Percentiles rank a stretch among this genome's conserved stretches.
These are phyloP conservation scores for Cladosporium cucumerinum DNA, from an alignment of 2,329 filamentous ascomycete species.

Conservation along the genomic window DNA sequence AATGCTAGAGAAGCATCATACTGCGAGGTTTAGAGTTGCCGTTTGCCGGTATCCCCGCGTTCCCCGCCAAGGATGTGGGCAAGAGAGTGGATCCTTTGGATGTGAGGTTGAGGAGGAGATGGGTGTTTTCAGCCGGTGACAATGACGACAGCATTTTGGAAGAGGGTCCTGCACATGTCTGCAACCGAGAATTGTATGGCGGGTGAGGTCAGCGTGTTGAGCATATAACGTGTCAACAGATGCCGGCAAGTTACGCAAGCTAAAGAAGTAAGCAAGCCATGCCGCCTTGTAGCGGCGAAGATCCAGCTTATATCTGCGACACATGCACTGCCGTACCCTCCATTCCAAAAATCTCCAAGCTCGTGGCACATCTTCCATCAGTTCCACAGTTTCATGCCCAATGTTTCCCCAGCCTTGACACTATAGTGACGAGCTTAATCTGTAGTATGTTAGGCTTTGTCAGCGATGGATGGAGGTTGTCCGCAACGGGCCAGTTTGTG, in stretches of 20 bases:
- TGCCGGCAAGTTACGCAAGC: background rate
- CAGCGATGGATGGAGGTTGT: background rate
- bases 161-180: background rate
- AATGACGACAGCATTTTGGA: background rate
- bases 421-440: background rate
- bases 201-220: background rate
- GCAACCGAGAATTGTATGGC: background rate
- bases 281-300: background rate
- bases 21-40: background rate
- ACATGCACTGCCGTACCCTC: background rate
- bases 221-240: background rate
- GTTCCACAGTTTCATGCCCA: background rate
- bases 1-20: constrained; percentile 5
- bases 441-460: background rate
- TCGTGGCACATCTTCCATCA: too few species aligned
- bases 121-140: background rate
- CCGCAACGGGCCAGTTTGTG: background rate
- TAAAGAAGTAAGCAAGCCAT: background rate
- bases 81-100: background rate
- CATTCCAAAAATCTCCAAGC: too few species aligned
- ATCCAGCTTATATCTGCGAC: background rate
- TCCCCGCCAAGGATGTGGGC: background rate
- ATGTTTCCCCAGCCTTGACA: background rate
- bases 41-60: constrained; percentile 13
- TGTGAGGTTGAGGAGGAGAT: background rate